A percentile compares a stretch with the other conserved stretches of the same genome.
Conservation (phyloP, 2,329 filamentous ascomycete genomes). For the Leptodontidium sp. region DNA sequence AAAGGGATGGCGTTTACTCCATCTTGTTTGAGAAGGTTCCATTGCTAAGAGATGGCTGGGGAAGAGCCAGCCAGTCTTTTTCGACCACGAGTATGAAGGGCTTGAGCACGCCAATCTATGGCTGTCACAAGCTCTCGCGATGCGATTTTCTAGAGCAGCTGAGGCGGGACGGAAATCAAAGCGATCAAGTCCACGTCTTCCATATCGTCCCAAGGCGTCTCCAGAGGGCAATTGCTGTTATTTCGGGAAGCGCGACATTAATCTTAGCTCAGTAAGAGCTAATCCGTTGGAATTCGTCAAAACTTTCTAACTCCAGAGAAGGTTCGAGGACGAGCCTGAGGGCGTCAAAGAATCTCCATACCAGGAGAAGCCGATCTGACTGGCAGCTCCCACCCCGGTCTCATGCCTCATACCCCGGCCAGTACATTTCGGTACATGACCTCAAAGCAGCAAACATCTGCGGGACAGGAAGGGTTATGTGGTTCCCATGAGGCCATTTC, state of each 20-base stretch:
- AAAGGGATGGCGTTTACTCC: slow-evolving; percentile 28
- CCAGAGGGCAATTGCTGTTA: not conserved
- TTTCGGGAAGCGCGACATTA: slow-evolving; percentile 8
- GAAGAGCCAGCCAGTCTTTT: slow-evolving; percentile 37
- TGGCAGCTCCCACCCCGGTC: slow-evolving; percentile 20
- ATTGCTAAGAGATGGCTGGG: slow-evolving; percentile 27
- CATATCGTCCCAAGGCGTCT: not conserved
- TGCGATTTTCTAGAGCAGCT: slow-evolving; percentile 24
- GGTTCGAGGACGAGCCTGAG: no score
- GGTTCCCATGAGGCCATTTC: slow-evolving; percentile 26
- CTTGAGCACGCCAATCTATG: slow-evolving; percentile 24
- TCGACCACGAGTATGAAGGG: slow-evolving; percentile 38
- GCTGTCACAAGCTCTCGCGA: slow-evolving; percentile 34
- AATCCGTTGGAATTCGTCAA: slow-evolving; percentile 20
- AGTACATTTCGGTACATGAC: slow-evolving; percentile 36
- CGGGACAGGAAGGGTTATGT: slow-evolving; percentile 20
- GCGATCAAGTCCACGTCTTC: slow-evolving; percentile 31
- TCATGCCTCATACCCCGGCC: slow-evolving; percentile 29
- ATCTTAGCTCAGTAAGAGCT: not conserved
- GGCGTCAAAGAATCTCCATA: slow-evolving; percentile 21
- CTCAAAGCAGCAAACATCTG: slow-evolving; percentile 36
- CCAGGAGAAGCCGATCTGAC: slow-evolving; percentile 30
- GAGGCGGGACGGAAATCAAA: slow-evolving; percentile 30
- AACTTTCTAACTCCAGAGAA: slow-evolving; percentile 3
- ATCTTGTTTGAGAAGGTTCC: slow-evolving; percentile 31